Conservation (phyloP, 352 stramenopile genomes). For the Globisporangium heterothallicum region DNA sequence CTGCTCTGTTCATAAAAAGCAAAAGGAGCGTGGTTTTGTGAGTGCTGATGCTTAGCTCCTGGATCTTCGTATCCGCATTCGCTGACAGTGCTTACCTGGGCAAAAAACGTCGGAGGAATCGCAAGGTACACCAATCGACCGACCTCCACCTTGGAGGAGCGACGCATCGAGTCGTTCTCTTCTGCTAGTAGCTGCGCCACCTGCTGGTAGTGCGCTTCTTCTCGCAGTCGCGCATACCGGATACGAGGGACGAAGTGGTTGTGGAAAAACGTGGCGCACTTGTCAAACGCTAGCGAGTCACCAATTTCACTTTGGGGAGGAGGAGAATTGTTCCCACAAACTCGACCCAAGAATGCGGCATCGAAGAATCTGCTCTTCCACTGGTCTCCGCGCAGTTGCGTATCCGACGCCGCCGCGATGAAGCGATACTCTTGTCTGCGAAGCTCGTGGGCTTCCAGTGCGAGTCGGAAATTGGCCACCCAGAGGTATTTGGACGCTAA, state of each 20-base stretch:
- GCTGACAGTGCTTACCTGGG: constrained; percentile 24
- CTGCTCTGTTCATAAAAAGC: constrained; percentile 18
- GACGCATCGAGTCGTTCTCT: neutral
- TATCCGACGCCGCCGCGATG: constrained; percentile 38
- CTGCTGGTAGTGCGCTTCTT: constrained; percentile 25
- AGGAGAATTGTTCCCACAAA: too few species aligned
- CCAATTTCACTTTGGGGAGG: too few species aligned
- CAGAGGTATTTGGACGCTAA: constrained; percentile 83
- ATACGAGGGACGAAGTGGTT: constrained; percentile 32
- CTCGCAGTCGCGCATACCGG: constrained; percentile 37
- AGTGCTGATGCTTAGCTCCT: too few species aligned
- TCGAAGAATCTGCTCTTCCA: constrained; percentile 42
- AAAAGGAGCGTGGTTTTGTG: too few species aligned
- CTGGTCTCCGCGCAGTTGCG: constrained; percentile 14
- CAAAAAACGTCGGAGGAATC: constrained; percentile 67
- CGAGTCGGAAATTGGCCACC: constrained; percentile 61
- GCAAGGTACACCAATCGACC: constrained; percentile 72
- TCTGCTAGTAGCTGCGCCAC: neutral
- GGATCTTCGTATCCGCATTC: neutral
- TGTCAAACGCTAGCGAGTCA: neutral
- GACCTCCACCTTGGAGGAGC: constrained; percentile 12
- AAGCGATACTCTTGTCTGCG: constrained; percentile 20
- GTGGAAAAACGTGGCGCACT: constrained; percentile 31
- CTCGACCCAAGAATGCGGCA: constrained; percentile 20
- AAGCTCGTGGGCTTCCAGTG: constrained; percentile 19